Percentiles rank a stretch among this genome's conserved stretches.
These are phyloP conservation scores for Coemansia sp. DNA, from an alignment of 192 early-diverging fungal species.

Conservation along the genomic window DNA sequence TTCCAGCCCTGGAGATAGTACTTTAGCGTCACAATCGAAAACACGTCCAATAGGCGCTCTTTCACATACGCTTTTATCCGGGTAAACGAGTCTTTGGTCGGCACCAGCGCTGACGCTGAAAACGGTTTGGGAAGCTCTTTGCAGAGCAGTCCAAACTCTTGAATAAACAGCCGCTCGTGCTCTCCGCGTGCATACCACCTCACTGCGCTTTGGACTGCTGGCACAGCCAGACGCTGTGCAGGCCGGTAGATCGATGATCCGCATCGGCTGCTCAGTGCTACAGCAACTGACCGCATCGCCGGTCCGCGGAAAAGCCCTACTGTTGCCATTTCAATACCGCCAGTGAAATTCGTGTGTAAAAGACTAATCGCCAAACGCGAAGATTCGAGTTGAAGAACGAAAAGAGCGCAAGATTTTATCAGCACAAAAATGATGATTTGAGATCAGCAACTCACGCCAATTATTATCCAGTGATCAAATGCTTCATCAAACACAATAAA, in stretches of 20 bases:
- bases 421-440: background rate
- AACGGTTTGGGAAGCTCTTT: constrained; percentile 17
- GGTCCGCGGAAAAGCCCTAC: constrained; percentile 17
- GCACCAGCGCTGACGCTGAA: constrained; percentile 15
- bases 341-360: constrained; percentile 2
- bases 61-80: background rate
- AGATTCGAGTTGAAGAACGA: background rate
- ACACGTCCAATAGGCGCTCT: constrained; percentile 11
- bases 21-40: constrained; percentile 22
- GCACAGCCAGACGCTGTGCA: background rate
- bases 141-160: constrained; percentile 38
- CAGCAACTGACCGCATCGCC: constrained; percentile 6
- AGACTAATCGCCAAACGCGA: background rate
- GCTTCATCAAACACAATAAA: too few species aligned
- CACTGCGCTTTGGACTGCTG: background rate
- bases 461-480: too few species aligned
- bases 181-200: constrained; percentile 24
- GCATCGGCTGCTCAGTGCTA: constrained; percentile 1
- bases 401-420: constrained; percentile 1
- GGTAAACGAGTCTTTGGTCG: constrained; percentile 12
- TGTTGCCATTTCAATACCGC: constrained; percentile 17
- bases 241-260: background rate
- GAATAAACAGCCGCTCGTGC: constrained; percentile 28
- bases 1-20: constrained; percentile 51
- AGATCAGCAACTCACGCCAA: too few species aligned